Evolutionary conservation across 2,329 filamentous ascomycete species (phyloP).

Genomic region (Dothiorella sarmentorum): DNA sequence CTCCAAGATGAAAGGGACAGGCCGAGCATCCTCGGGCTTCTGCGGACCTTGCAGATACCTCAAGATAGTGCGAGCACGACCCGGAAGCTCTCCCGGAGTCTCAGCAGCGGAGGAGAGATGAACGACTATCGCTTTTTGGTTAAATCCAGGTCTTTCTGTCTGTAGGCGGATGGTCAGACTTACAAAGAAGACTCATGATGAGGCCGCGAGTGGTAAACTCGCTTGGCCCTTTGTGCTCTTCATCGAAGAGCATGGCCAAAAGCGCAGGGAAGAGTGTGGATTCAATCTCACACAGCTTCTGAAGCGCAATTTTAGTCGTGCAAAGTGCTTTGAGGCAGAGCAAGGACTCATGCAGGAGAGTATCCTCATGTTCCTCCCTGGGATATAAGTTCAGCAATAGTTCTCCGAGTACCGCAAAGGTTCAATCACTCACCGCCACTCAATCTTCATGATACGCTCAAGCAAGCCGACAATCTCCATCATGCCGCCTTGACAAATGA

Average conservation of each 20-base stretch:
- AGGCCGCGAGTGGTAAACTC: slow-evolving; percentile 93
- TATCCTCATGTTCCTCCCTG: slow-evolving; percentile 94
- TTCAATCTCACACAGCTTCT: slow-evolving; percentile 77
- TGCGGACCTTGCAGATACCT: slow-evolving; percentile 77
- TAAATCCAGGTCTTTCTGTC: neutral
- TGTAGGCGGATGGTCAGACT: slow-evolving; percentile 21
- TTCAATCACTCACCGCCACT: slow-evolving; percentile 69
- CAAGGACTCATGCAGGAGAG: slow-evolving; percentile 84
- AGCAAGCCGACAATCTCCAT: slow-evolving; percentile 81
- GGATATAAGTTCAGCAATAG: slow-evolving; percentile 21
- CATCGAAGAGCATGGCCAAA: slow-evolving; percentile 86
- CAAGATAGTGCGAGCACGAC: slow-evolving; percentile 70
- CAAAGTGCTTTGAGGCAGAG: slow-evolving; percentile 92
- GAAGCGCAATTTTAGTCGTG: slow-evolving; percentile 81
- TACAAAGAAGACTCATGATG: slow-evolving; percentile 76
- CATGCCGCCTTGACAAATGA: slow-evolving; percentile 88
- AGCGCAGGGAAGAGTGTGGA: slow-evolving; percentile 79
- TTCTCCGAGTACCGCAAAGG: slow-evolving; percentile 23
- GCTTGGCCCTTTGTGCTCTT: slow-evolving; percentile 96
- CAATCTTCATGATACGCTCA: slow-evolving; percentile 88
- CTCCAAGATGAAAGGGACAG: slow-evolving; percentile 80
- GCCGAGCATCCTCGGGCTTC: slow-evolving; percentile 66
- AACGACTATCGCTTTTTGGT: slow-evolving; percentile 53
- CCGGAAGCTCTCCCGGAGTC: slow-evolving; percentile 54
- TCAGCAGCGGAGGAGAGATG: slow-evolving; percentile 65